phyloP scores from a whole-genome alignment of 441 rosid genomes.

The Iberis amara region DNA sequence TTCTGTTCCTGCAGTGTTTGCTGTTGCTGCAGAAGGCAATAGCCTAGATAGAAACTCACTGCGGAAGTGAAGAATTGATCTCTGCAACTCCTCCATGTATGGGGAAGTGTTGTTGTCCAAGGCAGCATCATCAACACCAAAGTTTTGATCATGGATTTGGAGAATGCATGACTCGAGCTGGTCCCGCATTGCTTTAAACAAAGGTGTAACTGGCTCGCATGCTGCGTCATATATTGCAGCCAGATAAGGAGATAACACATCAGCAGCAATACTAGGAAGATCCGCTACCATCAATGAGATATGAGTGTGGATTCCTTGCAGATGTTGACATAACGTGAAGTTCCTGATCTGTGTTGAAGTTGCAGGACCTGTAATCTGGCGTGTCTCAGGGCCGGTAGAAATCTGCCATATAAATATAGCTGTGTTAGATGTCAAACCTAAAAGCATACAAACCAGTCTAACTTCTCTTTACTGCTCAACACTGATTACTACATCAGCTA shows the following conservation, averaged over 20 bases:
- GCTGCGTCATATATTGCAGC: constrained; percentile 78
- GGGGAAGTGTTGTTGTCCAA: constrained; percentile 85
- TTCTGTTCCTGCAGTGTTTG: constrained; percentile 53
- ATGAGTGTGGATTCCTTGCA: constrained; percentile 81
- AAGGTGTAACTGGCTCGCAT: constrained; percentile 74
- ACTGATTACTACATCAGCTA: not conserved
- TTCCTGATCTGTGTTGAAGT: constrained; percentile 79
- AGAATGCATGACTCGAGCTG: constrained; percentile 83
- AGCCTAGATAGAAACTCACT: constrained; percentile 74
- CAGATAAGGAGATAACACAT: constrained; percentile 70
- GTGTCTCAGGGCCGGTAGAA: constrained; percentile 93
- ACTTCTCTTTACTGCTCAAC: constrained; percentile 13
- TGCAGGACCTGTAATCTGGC: constrained; percentile 79
- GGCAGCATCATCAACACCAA: constrained; percentile 73
- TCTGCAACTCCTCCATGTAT: constrained; percentile 96
- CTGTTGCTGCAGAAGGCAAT: constrained; percentile 59
- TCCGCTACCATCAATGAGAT: constrained; percentile 59
- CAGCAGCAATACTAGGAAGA: constrained; percentile 71
- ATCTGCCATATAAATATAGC: constrained; percentile 50
- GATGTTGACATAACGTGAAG: constrained; percentile 82
- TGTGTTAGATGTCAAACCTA: constrained; percentile 17
- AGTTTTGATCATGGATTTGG: constrained; percentile 89
- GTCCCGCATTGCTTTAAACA: constrained; percentile 90
- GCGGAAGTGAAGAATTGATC: constrained; percentile 76
- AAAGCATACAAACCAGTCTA: not conserved